These are phyloP conservation scores for Dianthus caryophyllus DNA, from an alignment of 148 eudicot species.

Conservation along the genomic window DNA sequence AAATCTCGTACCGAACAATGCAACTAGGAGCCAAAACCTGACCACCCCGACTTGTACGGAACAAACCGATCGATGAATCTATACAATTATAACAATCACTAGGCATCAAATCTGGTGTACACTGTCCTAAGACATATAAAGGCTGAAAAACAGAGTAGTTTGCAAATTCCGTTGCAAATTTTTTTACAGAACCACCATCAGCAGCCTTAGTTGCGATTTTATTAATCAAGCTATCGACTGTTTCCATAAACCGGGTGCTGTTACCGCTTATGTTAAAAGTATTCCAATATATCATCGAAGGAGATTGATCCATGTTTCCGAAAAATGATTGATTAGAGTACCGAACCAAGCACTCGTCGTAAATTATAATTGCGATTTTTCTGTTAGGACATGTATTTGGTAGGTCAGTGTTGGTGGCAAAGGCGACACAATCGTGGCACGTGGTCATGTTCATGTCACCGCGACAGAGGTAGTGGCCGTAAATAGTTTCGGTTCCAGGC, in stretches of 20 bases:
- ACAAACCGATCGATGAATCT: background rate
- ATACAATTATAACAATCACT: slow-evolving; percentile 22
- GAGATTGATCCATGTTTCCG: background rate
- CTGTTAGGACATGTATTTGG: slow-evolving; percentile 27
- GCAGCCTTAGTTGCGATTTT: background rate
- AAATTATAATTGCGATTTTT: slow-evolving; percentile 25
- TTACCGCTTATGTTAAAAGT: background rate
- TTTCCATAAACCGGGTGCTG: background rate
- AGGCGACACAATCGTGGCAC: slow-evolving; percentile 26
- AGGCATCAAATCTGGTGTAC: slow-evolving; percentile 21
- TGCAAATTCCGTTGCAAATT: background rate
- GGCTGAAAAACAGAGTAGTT: background rate
- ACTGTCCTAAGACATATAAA: slow-evolving; percentile 18
- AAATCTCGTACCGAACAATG: slow-evolving; percentile 22
- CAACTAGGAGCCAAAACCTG: slow-evolving; percentile 21
- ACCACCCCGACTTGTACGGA: background rate
- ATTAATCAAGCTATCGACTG: background rate
- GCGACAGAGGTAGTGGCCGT: slow-evolving; percentile 37
- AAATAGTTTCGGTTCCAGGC: too few relatives aligned
- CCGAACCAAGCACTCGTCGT: slow-evolving; percentile 34
- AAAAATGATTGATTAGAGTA: slow-evolving; percentile 29
- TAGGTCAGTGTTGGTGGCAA: slow-evolving; percentile 14
- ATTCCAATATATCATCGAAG: background rate
- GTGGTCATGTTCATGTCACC: slow-evolving; percentile 18
- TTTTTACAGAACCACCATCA: slow-evolving; percentile 12